These are phyloP conservation scores for Aspergillus asperescens DNA, from an alignment of 495 filamentous ascomycete genomes.

Conservation along the genomic window DNA sequence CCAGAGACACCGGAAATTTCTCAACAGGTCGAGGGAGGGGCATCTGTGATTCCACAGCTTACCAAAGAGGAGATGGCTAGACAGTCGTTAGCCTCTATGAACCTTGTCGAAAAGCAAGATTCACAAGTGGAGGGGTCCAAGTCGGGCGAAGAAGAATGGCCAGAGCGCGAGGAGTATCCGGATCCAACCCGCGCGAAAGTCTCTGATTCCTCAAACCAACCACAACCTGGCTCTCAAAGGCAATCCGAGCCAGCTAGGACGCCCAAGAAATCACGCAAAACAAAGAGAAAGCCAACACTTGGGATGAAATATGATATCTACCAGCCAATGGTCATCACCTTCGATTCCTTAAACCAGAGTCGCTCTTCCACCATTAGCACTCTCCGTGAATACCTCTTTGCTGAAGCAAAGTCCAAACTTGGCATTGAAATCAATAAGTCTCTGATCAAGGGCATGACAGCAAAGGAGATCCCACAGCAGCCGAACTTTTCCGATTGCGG, in stretches of 20 bases:
- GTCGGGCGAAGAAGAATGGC: slow-evolving; percentile 20
- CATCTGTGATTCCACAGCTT: slow-evolving; percentile 7
- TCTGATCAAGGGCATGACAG: slow-evolving; percentile 59
- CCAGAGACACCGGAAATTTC: slow-evolving; percentile 33
- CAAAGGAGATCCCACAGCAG: slow-evolving; percentile 68
- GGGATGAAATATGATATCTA: slow-evolving; percentile 23
- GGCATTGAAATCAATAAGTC: slow-evolving; percentile 50
- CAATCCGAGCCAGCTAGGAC: neutral
- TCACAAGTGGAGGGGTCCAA: slow-evolving; percentile 1
- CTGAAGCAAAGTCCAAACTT: slow-evolving; percentile 67
- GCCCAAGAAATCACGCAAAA: slow-evolving; percentile 17
- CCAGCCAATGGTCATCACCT: slow-evolving; percentile 70
- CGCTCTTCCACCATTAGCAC: slow-evolving; percentile 58
- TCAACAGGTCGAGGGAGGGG: neutral
- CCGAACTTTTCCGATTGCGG: slow-evolving; percentile 87
- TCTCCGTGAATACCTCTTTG: slow-evolving; percentile 70
- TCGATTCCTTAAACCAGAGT: slow-evolving; percentile 69
- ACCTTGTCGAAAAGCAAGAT: slow-evolving; percentile 12
- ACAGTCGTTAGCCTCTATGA: slow-evolving; percentile 27
- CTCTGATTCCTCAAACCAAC: slow-evolving; percentile 2
- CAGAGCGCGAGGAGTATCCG: slow-evolving; percentile 25
- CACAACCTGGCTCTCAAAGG: neutral
- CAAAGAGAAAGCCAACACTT: slow-evolving; percentile 28
- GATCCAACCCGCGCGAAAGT: slow-evolving; percentile 14
- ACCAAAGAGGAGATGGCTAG: slow-evolving; percentile 20